Base-by-base conservation (phyloP, 345 rosid genomes). In the Hibiscus mutabilis region DNA sequence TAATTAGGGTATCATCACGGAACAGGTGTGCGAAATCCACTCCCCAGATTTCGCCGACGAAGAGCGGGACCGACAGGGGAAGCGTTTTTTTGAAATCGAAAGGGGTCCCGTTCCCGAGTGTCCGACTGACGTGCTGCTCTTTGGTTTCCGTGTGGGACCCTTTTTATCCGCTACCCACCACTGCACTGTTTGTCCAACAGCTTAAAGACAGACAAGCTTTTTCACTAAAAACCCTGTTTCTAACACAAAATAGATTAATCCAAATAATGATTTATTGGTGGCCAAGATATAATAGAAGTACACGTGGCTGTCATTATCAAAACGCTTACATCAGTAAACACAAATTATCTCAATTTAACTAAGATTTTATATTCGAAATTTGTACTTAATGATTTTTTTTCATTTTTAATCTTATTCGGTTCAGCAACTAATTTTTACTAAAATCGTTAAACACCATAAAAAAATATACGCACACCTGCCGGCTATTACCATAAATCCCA, bases 41-140 rank as follows among this genome's bases (percentile, higher is more conserved):
- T 70, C 74, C 74, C 44, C 56, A 59, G 66, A 58, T 58, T 58
- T 64, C 56, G 57, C 42, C 74, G 66, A 70, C 66, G 74, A 44
- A 58, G 9, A 16, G 65, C 3, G 66, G 66, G 66, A 24, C 52
- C 73, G 55, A 40, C 44, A 10, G 44, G 44, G 44, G 12, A 40
- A 40, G 2, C 12, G 12, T 1, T 8, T 40, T 40, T 2, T 10
- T 0, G 44, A 40, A 40, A 40, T 40, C 44, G 44, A 40, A 9
- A 52, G 21, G 2, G 12, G 44, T 49, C 53, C 15, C 56, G 21
- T n/a, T 6, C 56, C 22, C 10, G 11, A 44, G 15, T 44, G 24
- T 9, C 25, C 3, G 31, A 24, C 33, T 16, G 29, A 25, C 61
- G 31, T 22, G 31, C n/a, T 31, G 47, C 29, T 12, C 19, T 69